phyloP scores from a whole-genome alignment of 2,329 filamentous ascomycete genomes.

The Teratosphaeria epicoccoides region DNA sequence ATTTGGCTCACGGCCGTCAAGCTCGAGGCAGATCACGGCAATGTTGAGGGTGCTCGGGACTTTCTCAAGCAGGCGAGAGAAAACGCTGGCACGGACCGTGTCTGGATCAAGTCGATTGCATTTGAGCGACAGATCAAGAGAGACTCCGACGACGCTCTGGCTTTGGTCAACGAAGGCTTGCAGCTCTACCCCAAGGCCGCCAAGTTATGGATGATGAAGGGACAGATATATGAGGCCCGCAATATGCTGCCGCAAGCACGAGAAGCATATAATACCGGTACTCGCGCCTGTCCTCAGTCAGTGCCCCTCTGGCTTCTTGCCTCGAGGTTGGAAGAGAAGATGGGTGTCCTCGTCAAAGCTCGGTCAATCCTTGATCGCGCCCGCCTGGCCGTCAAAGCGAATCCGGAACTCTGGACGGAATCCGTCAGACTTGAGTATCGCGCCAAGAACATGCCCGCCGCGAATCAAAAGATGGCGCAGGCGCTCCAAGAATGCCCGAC shows the following conservation, averaged over 20 bases:
- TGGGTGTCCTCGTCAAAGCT: constrained; percentile 78
- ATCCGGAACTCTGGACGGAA: constrained; percentile 77
- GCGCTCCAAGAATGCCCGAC: constrained; percentile 85
- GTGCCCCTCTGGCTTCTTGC: constrained; percentile 86
- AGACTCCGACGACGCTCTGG: constrained; percentile 68
- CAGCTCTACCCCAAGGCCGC: constrained; percentile 74
- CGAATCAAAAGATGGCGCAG: constrained; percentile 84
- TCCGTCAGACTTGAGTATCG: constrained; percentile 87
- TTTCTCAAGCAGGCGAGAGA: constrained; percentile 73
- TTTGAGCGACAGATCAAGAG: constrained; percentile 80
- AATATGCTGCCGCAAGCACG: constrained; percentile 73
- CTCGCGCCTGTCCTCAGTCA: constrained; percentile 73
- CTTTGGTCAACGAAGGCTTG: constrained; percentile 76
- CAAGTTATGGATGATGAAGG: constrained; percentile 98
- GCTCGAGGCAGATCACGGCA: constrained; percentile 80
- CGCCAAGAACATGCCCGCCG: constrained; percentile 70
- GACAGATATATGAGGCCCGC: constrained; percentile 85
- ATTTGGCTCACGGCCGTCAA: constrained; percentile 97
- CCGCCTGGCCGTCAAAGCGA: constrained; percentile 76
- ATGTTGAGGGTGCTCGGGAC: constrained; percentile 70
- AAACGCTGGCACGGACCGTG: constrained; percentile 85
- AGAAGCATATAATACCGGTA: constrained; percentile 80
- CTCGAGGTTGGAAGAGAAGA: constrained; percentile 73
- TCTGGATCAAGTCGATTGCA: constrained; percentile 93
- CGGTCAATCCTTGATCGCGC: constrained; percentile 88